Evolutionary conservation across 2,329 filamentous ascomycete genomes (phyloP), one percentile per base, ranked within the genome.

Genomic region (Epichloe elymi): DNA sequence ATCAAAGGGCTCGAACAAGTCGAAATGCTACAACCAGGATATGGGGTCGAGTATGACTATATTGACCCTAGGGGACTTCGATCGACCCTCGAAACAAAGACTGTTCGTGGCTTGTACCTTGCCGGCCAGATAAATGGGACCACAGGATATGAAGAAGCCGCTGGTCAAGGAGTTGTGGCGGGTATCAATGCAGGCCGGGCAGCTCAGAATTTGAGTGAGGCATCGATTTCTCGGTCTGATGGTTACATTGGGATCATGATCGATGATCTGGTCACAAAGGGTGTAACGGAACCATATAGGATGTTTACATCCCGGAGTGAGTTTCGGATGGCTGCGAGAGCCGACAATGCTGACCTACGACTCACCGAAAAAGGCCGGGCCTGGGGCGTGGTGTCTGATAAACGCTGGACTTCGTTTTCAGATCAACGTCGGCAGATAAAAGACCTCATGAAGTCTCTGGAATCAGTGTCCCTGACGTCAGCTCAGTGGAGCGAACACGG

Each of bases 191-290:
- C 93, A 1, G 93, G 91, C 2, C 78, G 93, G n/a, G 77, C 83
- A 1, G 80, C 90, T 0, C 76, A 80, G 54, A 78, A 78, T 1
- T 80, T 85, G 52, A 66, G 74, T 2, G 76, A 82, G 0, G 74
- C 94, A 54, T 78, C 78, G 0, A 71, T 98, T 33, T 83, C 83
- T 7, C 79, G 93, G 56, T 83, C 86, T 1, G 91, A 98, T 65
- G 89, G 88, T 12, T 98, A 96, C 66, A 97, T 98, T 61, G 93
- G 93, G 58, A 86, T 98, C 69, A 95, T 98, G 89, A 90, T 98
- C 60, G 93, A 98, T 67, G 93, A 98, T 65, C 80, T 98, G 38
- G 83, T 95, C 62, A 97, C 91, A 20, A 97, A 96, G 68, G 93
- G 93, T 46, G 93, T 98, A 33, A 90, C 86, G 2, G 93, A 98